phyloP scores from a whole-genome alignment of 2,329 filamentous ascomycete genomes.

The Hypoxylon sp. region DNA sequence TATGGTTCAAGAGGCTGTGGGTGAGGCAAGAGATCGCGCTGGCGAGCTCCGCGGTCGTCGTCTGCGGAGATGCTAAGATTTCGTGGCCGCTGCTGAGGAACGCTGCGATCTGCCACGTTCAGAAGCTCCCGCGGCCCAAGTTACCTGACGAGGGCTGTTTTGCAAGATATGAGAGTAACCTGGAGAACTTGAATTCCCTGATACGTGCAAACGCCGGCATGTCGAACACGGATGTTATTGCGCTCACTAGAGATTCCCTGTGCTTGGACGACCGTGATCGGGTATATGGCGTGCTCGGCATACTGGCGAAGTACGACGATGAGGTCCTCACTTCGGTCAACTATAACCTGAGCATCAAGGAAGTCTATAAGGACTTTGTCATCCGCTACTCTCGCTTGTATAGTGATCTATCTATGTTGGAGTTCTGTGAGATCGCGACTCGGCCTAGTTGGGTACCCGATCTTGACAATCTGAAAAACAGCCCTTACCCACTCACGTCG shows the following conservation, averaged over 20 bases:
- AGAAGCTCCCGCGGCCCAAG: neutral
- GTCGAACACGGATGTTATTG: neutral
- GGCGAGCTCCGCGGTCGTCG: neutral
- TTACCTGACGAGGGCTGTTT: neutral
- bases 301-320: neutral
- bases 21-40: slow-evolving; percentile 5
- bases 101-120: neutral
- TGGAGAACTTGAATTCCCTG: neutral
- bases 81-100: neutral
- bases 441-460: slow-evolving; percentile 1
- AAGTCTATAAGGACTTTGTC: neutral
- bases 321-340: neutral
- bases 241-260: neutral
- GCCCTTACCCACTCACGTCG: neutral
- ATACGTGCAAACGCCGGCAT: neutral
- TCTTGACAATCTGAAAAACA: neutral
- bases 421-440: slow-evolving; percentile 1
- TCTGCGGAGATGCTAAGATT: neutral
- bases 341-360: neutral
- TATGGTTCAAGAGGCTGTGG: slow-evolving; percentile 5
- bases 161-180: neutral
- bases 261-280: slow-evolving; percentile 1
- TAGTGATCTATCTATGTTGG: neutral
- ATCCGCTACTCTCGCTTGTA: neutral
- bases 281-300: neutral